Conservation (phyloP, 2,329 filamentous ascomycete species). For the Calonectria ilicicola region DNA sequence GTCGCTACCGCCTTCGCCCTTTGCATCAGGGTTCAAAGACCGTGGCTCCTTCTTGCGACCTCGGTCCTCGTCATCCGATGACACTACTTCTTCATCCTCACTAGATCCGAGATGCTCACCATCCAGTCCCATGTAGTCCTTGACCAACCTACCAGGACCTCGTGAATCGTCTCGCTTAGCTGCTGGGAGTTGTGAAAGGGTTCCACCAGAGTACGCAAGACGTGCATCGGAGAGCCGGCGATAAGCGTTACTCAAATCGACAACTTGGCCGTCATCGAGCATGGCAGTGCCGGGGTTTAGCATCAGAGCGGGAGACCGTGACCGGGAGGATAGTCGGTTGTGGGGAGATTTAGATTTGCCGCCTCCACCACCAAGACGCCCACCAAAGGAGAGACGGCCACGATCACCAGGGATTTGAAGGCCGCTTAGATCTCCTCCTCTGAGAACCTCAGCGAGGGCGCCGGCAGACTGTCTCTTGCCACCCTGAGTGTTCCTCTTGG, state of each 20-base stretch:
- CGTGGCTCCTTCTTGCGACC: constrained; percentile 69
- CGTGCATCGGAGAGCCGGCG: constrained; percentile 79
- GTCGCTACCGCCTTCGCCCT: constrained; percentile 40
- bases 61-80: constrained; percentile 77
- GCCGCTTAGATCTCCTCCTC: constrained; percentile 62
- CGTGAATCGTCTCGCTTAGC: constrained; percentile 62
- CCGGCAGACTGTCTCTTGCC: constrained; percentile 50
- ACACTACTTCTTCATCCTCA: constrained; percentile 74
- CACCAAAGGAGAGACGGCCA: constrained; percentile 54
- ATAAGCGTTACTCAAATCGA: constrained; percentile 79
- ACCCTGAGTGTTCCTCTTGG: constrained; percentile 64
- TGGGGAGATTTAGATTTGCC: constrained; percentile 66
- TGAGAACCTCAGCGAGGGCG: constrained; percentile 65
- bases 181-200: constrained; percentile 70
- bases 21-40: constrained; percentile 55
- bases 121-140: constrained; percentile 75
- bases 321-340: constrained; percentile 57
- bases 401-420: constrained; percentile 62
- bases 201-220: constrained; percentile 72
- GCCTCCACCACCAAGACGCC: constrained; percentile 45
- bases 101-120: constrained; percentile 76
- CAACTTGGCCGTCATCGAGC: constrained; percentile 69
- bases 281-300: constrained; percentile 55
- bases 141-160: constrained; percentile 70
- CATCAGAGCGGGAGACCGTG: constrained; percentile 50